These are phyloP conservation scores for Wickerhamomyces silvicola DNA, from an alignment of 805 yeast species.

Conservation along the genomic window DNA sequence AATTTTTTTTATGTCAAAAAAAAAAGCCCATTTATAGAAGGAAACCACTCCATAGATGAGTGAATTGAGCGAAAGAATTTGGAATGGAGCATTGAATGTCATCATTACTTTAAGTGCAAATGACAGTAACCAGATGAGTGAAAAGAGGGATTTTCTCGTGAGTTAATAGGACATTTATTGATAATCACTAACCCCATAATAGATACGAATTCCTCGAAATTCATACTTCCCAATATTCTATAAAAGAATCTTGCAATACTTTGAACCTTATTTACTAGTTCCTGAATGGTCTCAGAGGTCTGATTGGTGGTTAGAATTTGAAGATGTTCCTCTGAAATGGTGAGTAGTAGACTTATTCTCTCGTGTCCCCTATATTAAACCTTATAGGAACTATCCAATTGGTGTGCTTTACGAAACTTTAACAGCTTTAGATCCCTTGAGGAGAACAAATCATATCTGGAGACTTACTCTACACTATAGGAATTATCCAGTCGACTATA, in stretches of 20 bases:
- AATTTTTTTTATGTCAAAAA: not conserved
- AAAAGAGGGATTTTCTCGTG: conserved; percentile 7
- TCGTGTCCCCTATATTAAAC: too few relatives aligned
- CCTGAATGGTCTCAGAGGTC: conserved; percentile 18
- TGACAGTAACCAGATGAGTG: conserved; percentile 18
- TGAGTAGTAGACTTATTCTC: too few relatives aligned
- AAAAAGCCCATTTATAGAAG: not conserved
- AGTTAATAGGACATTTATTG: not conserved
- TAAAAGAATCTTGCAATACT: conserved; percentile 30
- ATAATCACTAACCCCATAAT: conserved; percentile 7
- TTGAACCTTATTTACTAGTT: conserved; percentile 27
- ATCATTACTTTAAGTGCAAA: conserved; percentile 25
- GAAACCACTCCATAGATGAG: conserved; percentile 13
- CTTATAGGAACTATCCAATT: conserved; percentile 49
- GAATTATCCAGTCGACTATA: conserved; percentile 36
- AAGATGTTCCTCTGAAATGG: conserved; percentile 66
- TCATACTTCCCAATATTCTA: conserved; percentile 45
- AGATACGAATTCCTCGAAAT: conserved; percentile 32
- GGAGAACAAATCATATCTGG: conserved; percentile 34
- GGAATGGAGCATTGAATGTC: conserved; percentile 51
- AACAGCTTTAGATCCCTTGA: conserved; percentile 31
- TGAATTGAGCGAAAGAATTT: conserved; percentile 33
- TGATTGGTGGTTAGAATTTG: conserved; percentile 63
- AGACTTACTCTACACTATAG: conserved; percentile 35
- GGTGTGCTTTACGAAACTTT: conserved; percentile 60